Evolutionary conservation across 2,329 filamentous ascomycete species (phyloP), one percentile per base, ranked within the genome.

Genomic region (Cladosporium phlei): DNA sequence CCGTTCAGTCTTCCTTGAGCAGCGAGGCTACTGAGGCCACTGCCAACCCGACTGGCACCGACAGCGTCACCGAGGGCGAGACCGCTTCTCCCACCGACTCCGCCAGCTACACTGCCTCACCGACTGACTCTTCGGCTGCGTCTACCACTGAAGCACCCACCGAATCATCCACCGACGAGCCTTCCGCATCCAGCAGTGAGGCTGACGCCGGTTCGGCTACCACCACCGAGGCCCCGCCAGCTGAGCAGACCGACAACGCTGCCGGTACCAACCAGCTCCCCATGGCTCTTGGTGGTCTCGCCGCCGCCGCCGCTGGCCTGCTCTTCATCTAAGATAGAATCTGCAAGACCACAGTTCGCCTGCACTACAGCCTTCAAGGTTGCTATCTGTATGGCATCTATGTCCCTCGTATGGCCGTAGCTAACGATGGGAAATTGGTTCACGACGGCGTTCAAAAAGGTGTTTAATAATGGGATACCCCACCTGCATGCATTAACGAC

Each of bases 221-320:
- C 32, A 52, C 50, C 19, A 58, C 54, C 33, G 38, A 44, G 11
- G 54, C 55, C 22, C 52, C 56, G 28, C 39, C 47, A 10, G 48
- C 33, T 46, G 34, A 25, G 21, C 24, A 29, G 25, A 32, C 47
- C 17, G 52, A 49, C 48, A 54, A 54, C 39, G 55, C 49, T 29
- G 55, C 50, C 11, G 29, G 35, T 43, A 38, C 46, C 35, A 50
- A 51, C 30, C 39, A 54, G 20, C 34, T 55, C 25, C 52, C 54
- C 39, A 47, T 48, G 38, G 39, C 53, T 27, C 46, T 53, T 33
- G 54, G 43, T 35, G 51, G 53, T 19, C 44, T 55, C 38, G 54
- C 52, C 16, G 56, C 52, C 35, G 40, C 52, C 47, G 39, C 52
- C 30, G 56, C 53, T 39, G 56, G 54, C 34, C 33, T 57, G 38